Conservation (phyloP, 139 green algal genomes). For the Microglena sp. region DNA sequence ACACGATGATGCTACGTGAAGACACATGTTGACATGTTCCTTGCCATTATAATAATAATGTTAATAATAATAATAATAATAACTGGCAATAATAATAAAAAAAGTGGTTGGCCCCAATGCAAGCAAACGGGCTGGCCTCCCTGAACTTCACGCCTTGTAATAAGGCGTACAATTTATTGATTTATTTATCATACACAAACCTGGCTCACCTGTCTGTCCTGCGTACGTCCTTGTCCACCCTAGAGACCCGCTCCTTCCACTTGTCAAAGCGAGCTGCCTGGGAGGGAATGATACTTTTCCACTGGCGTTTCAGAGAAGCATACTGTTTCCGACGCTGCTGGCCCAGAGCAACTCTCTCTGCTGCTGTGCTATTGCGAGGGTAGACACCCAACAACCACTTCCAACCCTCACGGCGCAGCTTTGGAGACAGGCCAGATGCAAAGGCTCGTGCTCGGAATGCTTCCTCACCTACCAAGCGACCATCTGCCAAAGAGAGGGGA, state of each 20-base stretch:
- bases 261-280: conserved; percentile 62
- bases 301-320: conserved; percentile 36
- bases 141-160: no score
- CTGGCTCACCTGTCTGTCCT: conserved; percentile 43
- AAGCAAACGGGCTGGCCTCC: no score
- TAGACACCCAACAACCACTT: conserved; percentile 74
- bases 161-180: no score
- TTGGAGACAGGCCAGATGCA: conserved; percentile 42
- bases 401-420: conserved; percentile 52
- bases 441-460: conserved; percentile 43
- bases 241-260: conserved; percentile 56
- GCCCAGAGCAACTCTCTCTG: conserved; percentile 21
- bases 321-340: not conserved
- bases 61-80: no score
- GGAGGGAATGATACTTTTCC: conserved; percentile 44
- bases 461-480: not conserved
- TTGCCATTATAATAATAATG: no score
- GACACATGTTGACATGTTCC: no score
- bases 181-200: no score
- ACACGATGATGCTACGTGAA: no score
- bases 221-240: conserved; percentile 80
- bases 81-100: no score
- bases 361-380: conserved; percentile 17
- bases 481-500: no score
- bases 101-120: no score